phyloP scores from a whole-genome alignment of 345 rosid species.

The Murraya koenigii region DNA sequence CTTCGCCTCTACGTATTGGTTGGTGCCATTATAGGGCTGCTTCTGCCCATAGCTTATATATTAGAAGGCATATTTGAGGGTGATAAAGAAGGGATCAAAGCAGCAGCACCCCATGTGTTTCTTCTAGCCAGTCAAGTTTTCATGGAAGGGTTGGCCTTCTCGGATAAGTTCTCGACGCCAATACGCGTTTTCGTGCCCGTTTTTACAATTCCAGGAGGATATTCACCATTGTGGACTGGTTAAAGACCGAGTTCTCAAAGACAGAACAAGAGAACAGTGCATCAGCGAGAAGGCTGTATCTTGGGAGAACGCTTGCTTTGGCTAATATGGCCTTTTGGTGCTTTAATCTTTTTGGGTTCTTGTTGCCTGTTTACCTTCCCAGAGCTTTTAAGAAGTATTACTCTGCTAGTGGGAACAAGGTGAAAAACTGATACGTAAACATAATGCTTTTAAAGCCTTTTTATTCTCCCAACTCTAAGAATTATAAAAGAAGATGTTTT shows the following conservation, averaged over 20 bases:
- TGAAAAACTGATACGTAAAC: conserved; percentile 4
- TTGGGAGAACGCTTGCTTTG: conserved; percentile 63
- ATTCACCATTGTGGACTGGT: conserved; percentile 65
- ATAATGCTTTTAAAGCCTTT: no score
- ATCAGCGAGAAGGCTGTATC: conserved; percentile 40
- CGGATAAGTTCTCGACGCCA: conserved; percentile 62
- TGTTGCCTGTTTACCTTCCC: conserved; percentile 83
- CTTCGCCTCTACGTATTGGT: conserved; percentile 47
- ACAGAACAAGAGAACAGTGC: conserved; percentile 22
- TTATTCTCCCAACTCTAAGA: no score
- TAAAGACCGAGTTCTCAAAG: conserved; percentile 43
- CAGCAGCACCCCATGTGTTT: conserved; percentile 83
- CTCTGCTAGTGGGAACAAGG: conserved; percentile 22
- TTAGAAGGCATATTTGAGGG: conserved; percentile 71
- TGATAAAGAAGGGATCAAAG: conserved; percentile 62
- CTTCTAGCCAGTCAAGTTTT: conserved; percentile 72
- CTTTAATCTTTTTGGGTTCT: conserved; percentile 79
- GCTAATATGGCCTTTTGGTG: conserved; percentile 78
- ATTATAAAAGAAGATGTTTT: not conserved
- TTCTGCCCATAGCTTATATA: conserved; percentile 67
- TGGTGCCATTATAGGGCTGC: conserved; percentile 57
- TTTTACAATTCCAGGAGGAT: conserved; percentile 73
- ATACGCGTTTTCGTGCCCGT: conserved; percentile 74
- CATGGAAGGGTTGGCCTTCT: conserved; percentile 81
- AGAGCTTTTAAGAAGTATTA: conserved; percentile 72